These are phyloP conservation scores for Phytophthora megakarya DNA, from an alignment of 352 stramenopile species.

Conservation along the genomic window DNA sequence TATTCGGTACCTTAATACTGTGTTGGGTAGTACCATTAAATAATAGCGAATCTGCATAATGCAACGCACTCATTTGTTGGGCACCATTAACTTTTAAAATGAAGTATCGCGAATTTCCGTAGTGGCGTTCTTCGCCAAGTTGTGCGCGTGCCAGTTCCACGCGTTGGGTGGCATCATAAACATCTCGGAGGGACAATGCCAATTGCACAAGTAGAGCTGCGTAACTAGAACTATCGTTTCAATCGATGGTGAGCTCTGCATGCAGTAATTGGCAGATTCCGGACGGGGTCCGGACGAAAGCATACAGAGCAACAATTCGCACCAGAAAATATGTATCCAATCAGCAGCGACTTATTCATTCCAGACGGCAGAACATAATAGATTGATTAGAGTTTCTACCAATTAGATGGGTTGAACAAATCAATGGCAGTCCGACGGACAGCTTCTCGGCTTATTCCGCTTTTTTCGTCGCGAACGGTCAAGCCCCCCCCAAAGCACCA, in stretches of 20 bases:
- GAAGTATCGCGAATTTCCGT: background rate
- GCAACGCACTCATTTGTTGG: constrained; percentile 4
- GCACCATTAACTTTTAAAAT: constrained; percentile 9
- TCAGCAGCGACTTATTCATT: too few relatives aligned
- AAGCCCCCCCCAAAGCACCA: too few relatives aligned
- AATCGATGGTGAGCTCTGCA: constrained; percentile 33
- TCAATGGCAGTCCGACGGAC: too few relatives aligned
- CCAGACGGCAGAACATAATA: too few relatives aligned
- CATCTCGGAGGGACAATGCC: constrained; percentile 19
- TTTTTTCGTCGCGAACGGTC: too few relatives aligned
- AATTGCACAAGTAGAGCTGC: constrained; percentile 15
- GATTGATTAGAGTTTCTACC: too few relatives aligned
- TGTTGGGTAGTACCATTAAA: background rate
- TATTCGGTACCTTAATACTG: background rate
- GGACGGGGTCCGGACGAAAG: too few relatives aligned
- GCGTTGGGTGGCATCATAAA: constrained; percentile 4
- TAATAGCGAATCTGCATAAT: constrained; percentile 6
- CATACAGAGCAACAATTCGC: too few relatives aligned
- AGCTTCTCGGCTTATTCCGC: too few relatives aligned
- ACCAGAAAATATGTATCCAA: too few relatives aligned
- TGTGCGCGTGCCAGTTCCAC: constrained; percentile 3
- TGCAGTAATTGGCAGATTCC: too few relatives aligned
- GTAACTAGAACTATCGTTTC: constrained; percentile 19
- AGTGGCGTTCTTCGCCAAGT: constrained; percentile 3
- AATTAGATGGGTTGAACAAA: too few relatives aligned